Evolutionary conservation across 2,329 filamentous ascomycete genomes (phyloP), one percentile per base, ranked within the genome.

Genomic region (Oidium heveae): DNA sequence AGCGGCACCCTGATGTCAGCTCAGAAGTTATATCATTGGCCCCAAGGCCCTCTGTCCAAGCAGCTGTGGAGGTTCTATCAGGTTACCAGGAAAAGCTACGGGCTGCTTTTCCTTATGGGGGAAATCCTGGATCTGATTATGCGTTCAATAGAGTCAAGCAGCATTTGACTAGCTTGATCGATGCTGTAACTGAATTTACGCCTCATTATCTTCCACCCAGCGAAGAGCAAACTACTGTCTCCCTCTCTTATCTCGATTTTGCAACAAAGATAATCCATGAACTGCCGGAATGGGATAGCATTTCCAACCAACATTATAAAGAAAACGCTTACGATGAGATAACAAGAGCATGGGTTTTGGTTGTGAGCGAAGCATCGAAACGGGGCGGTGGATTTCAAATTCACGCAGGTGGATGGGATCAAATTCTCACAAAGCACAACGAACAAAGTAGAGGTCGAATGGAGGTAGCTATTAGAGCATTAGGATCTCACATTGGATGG

Each of bases 291-390:
- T 98, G 88, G 87, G 84, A 91, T 61, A 86, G 80, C 47, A 84
- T 83, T 57, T 79, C 86, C 58, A 84, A 95, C 69, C 88, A 88
- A 60, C 77, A 94, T 62, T 86, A 94, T 71, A 95, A 95, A 68
- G 83, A 94, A 60, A 86, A 86, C 59, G 88, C 89, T 7, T 98
- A 98, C 65, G 89, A 98, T 63, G 91, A 96, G 65, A 88, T 98
- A 59, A 82, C 86, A 28, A 86, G 83, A 63, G 91, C 91, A 1
- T 98, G 91, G 91, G 81, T 86, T 16, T 68, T 93, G 60, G 89
- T 94, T 52, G 84, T 98, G 61, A 82, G 81, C 57, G 91, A 98
- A 67, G 86, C 87, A 1, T 81, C 84, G 22, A 96, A 96, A 71
- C 77, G 84, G 60, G 89, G 86, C 12, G 88, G 86, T 32, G 91